These are phyloP conservation scores for Malassezia arunalokei DNA, from an alignment of 1,284 basidiomycete genomes.

Conservation along the genomic window DNA sequence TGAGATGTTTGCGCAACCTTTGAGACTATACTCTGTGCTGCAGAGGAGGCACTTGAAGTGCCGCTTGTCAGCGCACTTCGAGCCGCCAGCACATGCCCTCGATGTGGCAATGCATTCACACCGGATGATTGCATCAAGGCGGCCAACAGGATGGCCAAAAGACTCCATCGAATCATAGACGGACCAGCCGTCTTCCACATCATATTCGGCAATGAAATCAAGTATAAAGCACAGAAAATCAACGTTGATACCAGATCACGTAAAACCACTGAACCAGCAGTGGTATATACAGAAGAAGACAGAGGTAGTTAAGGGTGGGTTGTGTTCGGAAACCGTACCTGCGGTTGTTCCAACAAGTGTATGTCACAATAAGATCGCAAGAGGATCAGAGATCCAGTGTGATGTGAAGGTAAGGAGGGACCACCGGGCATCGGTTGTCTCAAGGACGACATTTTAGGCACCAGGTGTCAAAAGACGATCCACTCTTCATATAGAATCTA, in stretches of 20 bases:
- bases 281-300: background rate
- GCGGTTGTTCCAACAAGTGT: background rate
- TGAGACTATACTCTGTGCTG: too few species aligned
- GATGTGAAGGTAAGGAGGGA: too few species aligned
- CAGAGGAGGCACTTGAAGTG: too few species aligned
- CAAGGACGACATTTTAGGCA: too few species aligned
- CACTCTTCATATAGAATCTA: too few species aligned
- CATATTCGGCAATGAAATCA: background rate
- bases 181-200: constrained; percentile 2
- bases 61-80: background rate
- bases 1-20: too few species aligned
- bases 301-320: background rate
- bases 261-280: constrained; percentile 11
- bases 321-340: constrained; percentile 3
- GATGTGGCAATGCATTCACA: constrained; percentile 3
- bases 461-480: too few species aligned
- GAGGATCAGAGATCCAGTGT: too few species aligned
- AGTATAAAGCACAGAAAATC: background rate
- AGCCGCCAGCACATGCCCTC: constrained; percentile 1
- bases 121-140: constrained; percentile 1
- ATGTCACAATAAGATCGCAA: background rate
- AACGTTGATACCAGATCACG: constrained; percentile 9
- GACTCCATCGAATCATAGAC: constrained; percentile 8
- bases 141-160: constrained; percentile 3
- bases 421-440: too few species aligned